Evolutionary conservation across 1,284 basidiomycete species (phyloP), one percentile per base, ranked within the genome.

Genomic region (Mycosarcoma maydis): DNA sequence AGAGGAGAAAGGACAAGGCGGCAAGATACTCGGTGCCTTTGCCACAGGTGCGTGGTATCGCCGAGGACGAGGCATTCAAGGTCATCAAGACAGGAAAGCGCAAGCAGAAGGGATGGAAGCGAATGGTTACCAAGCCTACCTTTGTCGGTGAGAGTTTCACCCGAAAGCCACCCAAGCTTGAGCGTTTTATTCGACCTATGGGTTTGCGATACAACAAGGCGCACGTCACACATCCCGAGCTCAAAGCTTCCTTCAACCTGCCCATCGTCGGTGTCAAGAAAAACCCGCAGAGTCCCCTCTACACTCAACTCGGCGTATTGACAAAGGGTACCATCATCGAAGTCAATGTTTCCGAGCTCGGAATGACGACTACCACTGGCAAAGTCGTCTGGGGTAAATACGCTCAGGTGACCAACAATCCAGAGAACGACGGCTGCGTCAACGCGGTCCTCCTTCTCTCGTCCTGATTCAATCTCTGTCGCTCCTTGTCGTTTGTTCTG

Each of bases 61-160:
- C 95, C 17, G 96, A 99, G 83, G 96, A 98, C 80, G 96, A 99
- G 86, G 96, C 95, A 88, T 99, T 99, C 87, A 98, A 96, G 86
- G 96, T 98, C 30, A 87, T 99, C 87, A 92, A 94, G 86, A 95
- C 95, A 0, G 96, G 96, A 54, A 98, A 98, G 86, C 91, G 88
- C 81, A 98, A 95, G 85, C 89, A 88, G 82, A 99, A 98, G 84
- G 88, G 90, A 23, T 99, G 96, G 96, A 99, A 99, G 85, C 88
- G 96, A 73, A 98, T 99, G 95, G 92, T 99, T 70, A 97, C 94
- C 72, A 99, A 98, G 84, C 94, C 95, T 40, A 98, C 95, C 2
- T 98, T 98, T 82, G 95, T 98, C 38, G 95, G 95, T 10, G 94
- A 97, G 83, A 90, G 92, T 33, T 99, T 98, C 83, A 99, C 96